Base-by-base conservation (phyloP, 306 rosid species). In the Crotalaria pallida region DNA sequence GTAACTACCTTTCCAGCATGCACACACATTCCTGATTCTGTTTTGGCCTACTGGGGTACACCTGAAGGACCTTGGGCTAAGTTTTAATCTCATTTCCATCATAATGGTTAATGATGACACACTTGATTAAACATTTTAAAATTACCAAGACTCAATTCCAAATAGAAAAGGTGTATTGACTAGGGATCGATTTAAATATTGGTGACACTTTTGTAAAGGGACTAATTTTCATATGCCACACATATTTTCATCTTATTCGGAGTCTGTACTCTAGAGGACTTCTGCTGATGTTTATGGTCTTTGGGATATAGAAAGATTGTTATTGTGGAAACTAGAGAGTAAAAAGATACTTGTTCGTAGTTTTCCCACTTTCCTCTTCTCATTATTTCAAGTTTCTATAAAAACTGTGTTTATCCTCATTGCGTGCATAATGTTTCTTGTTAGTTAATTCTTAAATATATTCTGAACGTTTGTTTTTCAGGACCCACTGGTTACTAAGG, bases 401-500 rank as follows among this genome's bases (percentile, higher is more conserved):
- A 23, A 53, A 23, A 53, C 12, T 10, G 55, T 55, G 56, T 31
- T 66, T 63, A 50, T 55, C 19, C 49, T 38, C 3, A 9, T 10
- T 26, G 52, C 51, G 16, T 67, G 38, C 12, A 11, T 27, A 11
- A 24, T 24, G 12, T 71, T 68, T 77, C 69, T 56, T 41, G 26
- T 44, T 55, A 19, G 18, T 49, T 59, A 33, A 10, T 49, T 65
- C 43, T 58, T 33, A 24, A 15, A 34, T 56, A 17, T 78, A 60
- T 44, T 26, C 34, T 92, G 80, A 76, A 59, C 66, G 27, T 56
- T 64, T 66, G 58, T 80, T 69, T 52, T 72, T 65, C 90, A 95
- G 99, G 99, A 95, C 65, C 99, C 99, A 3, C 81, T 95, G 63
- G 96, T 91, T 19, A 95, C 96, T 44, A 95, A 89, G 75, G 99